Evolutionary conservation across 202 grass and related monocot genomes (phyloP).

Genomic region (Brachypodium distachyon): DNA sequence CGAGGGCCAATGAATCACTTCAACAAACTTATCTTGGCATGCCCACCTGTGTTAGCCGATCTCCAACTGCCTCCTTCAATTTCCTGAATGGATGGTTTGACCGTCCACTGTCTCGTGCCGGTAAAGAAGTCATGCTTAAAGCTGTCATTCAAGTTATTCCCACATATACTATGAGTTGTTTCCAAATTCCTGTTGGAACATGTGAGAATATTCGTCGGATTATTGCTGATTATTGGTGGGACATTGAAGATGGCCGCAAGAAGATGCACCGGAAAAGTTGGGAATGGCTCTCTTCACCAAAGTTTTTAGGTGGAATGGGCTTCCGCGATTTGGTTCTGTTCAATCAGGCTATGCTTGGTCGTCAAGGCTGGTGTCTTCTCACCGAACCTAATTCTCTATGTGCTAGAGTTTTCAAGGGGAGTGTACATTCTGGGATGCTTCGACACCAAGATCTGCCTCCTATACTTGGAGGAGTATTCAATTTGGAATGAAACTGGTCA

Average conservation of each 20-base stretch:
- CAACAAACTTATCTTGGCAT: too few relatives aligned
- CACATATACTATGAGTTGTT: neutral
- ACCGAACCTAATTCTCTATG: neutral
- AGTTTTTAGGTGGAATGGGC: neutral
- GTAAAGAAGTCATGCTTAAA: neutral
- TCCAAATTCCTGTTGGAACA: too few relatives aligned
- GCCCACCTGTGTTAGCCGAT: too few relatives aligned
- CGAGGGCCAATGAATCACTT: too few relatives aligned
- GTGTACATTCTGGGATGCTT: neutral
- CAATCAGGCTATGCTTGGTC: neutral
- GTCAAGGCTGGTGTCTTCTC: neutral
- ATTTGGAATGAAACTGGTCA: neutral
- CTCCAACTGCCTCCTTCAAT: too few relatives aligned
- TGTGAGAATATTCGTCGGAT: too few relatives aligned
- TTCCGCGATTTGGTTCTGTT: neutral
- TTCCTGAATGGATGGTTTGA: neutral
- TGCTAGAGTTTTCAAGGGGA: neutral
- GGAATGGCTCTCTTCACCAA: neutral
- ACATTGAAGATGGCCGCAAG: neutral
- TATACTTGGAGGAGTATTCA: neutral
- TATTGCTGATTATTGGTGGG: too few relatives aligned
- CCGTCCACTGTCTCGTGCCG: neutral
- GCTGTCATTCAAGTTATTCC: neutral
- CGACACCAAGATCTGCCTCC: neutral
- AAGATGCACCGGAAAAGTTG: neutral